Evolutionary conservation across 192 early-diverging fungal genomes (phyloP), one percentile per base, ranked within the genome.

Genomic region (Coemansia sp.): DNA sequence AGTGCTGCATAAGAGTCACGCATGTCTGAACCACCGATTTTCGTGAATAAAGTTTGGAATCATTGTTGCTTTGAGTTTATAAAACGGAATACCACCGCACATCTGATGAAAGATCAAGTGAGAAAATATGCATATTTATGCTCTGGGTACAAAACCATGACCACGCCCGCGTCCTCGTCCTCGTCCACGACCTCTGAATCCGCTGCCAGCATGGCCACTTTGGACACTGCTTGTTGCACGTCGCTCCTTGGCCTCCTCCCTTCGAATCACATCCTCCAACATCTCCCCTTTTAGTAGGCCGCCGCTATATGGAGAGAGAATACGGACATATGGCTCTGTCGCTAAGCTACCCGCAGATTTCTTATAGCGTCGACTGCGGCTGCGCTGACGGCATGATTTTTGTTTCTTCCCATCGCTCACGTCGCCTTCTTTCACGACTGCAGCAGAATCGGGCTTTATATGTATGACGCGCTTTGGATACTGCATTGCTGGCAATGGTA

Each of bases 201-300:
- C 63, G 6, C 73, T 25, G 49, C 63, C 28, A 7, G 64, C 61
- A 27, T 68, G 57, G 24, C 55, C 50, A 30, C 66, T 67, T 18
- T 54, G 31, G 26, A 27, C 54, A 25, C 25, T 34, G 18, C 28
- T 54, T 5, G 27, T 51, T 27, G 34, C 67, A 26, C 63, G 53
- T 16, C 49, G 32, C 25, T 14, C 52, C 63, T 30, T 23, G 27
- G 56, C 64, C 50, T 69, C 71, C 38, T 78, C 69, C 12, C 68
- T 67, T 34, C 71, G 70, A 54, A 78, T 26, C n/a, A 68, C 72
- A 47, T 80, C 78, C 7, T 58, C 68, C 38, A 80, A 55, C 71
- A 73, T 73, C 60, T 64, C 70, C 7, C 64, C 78, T 44, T 32
- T 64, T 27, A 74, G 25, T 52, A 71, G 19, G n/a, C 78, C 78